These are phyloP conservation scores for Metarhizium sp. DNA, from an alignment of 2,329 filamentous ascomycete species.

Conservation along the genomic window DNA sequence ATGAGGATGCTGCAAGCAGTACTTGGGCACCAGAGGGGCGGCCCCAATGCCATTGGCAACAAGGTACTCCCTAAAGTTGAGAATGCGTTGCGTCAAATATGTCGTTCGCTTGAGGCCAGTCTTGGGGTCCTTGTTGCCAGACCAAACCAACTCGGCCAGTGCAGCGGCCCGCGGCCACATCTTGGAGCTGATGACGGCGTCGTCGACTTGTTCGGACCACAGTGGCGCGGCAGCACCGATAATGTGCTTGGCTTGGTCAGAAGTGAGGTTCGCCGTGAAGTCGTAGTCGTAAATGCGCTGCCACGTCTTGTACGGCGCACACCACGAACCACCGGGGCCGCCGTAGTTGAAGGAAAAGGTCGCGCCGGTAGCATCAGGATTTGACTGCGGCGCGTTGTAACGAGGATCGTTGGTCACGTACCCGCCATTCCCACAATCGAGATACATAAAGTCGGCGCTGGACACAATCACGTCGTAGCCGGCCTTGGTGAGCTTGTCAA, in stretches of 20 bases:
- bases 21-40: constrained; percentile 43
- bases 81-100: constrained; percentile 37
- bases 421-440: constrained; percentile 46
- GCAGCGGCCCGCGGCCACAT: constrained; percentile 50
- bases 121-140: constrained; percentile 37
- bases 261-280: constrained; percentile 39
- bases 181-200: constrained; percentile 36
- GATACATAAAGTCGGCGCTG: constrained; percentile 44
- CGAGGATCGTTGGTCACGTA: constrained; percentile 45
- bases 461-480: constrained; percentile 49
- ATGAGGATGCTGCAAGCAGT: constrained; percentile 48
- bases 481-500: constrained; percentile 36
- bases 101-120: constrained; percentile 32
- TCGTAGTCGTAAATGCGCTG: constrained; percentile 51
- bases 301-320: constrained; percentile 50
- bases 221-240: constrained; percentile 42
- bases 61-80: constrained; percentile 52
- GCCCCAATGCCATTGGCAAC: constrained; percentile 44
- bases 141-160: constrained; percentile 45
- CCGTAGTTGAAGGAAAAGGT: constrained; percentile 43
- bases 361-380: constrained; percentile 30
- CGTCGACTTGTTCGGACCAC: constrained; percentile 46
- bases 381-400: constrained; percentile 40
- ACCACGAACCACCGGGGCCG: constrained; percentile 46
- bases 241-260: constrained; percentile 34